Evolutionary conservation across 352 stramenopile species (phyloP), one percentile per base, ranked within the genome.

Genomic region (Globisporangium irregulare): DNA sequence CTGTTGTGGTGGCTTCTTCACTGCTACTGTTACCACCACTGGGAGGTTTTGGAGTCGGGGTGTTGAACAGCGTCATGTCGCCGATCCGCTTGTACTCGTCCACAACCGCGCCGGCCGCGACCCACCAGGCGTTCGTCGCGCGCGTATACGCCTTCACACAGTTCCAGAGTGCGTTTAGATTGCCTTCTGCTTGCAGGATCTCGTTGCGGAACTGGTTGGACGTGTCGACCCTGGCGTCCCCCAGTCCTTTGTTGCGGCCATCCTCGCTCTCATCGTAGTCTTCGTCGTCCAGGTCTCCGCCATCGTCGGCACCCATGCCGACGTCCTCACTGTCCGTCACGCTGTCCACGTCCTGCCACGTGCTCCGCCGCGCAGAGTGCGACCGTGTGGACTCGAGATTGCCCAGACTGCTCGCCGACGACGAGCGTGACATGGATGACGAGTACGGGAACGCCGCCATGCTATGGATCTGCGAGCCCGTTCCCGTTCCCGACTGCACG

Each of bases 91-190:
- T 83, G 57, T 91, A 91, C 56, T 94, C 84, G 18, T 90, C 77
- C 25, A 81, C 51, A 0, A 94, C 81, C 0, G 82, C 83, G 1
- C 64, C 51, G 0, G 86, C 77, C 0, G 83, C 82, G 0, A 70
- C 67, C 73, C 75, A 87, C 83, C 82, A 93, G n/a, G 84, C 72
- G 25, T 79, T 75, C 7, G 86, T 91, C 12, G 86, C 83, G n/a
- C 80, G 78, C 60, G 79, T 73, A 53, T 89, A 89, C 9, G 82
- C 77, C 29, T 82, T 73, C 9, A 93, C 74, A 62, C 82, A 91
- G 63, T 93, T 90, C 80, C 81, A 93, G 12, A 94, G 70, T 9
- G 86, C 86, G 67, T 86, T 87, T 18, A 91, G 32, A 57, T 89
- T 90, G 3, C 84, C 79, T 64, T 94, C 86, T 0, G 78, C 80